These are phyloP conservation scores for Plasmodium reichenowi DNA, from an alignment of 169 alveolate genomes.

Conservation along the genomic window DNA sequence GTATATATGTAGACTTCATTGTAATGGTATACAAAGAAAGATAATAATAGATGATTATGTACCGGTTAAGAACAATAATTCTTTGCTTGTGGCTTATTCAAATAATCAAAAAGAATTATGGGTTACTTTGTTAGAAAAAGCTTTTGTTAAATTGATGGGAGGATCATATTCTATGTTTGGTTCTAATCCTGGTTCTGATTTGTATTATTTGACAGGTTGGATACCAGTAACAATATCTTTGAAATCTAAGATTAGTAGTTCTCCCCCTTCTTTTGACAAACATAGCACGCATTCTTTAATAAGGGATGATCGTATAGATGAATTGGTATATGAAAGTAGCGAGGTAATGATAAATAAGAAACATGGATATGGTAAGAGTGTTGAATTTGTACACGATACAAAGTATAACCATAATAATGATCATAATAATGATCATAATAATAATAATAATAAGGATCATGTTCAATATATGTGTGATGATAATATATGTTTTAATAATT, in stretches of 20 bases:
- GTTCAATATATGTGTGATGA: too few species aligned
- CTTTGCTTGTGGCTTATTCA: slow-evolving; percentile 92
- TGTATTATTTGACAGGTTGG: slow-evolving; percentile 94
- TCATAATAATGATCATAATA: too few species aligned
- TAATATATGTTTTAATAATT: too few species aligned
- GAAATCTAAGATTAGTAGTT: slow-evolving; percentile 79
- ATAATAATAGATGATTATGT: slow-evolving; percentile 93
- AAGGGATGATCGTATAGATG: too few species aligned
- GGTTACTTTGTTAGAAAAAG: slow-evolving; percentile 94
- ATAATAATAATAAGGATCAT: too few species aligned
- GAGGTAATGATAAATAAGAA: too few species aligned
- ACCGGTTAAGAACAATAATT: slow-evolving; percentile 86
- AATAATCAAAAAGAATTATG: slow-evolving; percentile 89
- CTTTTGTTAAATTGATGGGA: slow-evolving; percentile 92
- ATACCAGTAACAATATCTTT: slow-evolving; percentile 93
- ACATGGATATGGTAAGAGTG: too few species aligned
- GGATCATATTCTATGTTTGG: slow-evolving; percentile 93
- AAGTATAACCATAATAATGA: too few species aligned
- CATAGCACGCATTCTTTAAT: slow-evolving; percentile 32
- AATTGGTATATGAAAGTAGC: too few species aligned
- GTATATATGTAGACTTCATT: slow-evolving; percentile 89
- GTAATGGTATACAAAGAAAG: slow-evolving; percentile 93
- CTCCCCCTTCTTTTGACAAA: slow-evolving; percentile 76
- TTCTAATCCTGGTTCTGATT: slow-evolving; percentile 94
- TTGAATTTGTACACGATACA: too few species aligned